Evolutionary conservation across 1,284 basidiomycete genomes (phyloP), one percentile per base, ranked within the genome.

Genomic region (Heliocybe sulcata): DNA sequence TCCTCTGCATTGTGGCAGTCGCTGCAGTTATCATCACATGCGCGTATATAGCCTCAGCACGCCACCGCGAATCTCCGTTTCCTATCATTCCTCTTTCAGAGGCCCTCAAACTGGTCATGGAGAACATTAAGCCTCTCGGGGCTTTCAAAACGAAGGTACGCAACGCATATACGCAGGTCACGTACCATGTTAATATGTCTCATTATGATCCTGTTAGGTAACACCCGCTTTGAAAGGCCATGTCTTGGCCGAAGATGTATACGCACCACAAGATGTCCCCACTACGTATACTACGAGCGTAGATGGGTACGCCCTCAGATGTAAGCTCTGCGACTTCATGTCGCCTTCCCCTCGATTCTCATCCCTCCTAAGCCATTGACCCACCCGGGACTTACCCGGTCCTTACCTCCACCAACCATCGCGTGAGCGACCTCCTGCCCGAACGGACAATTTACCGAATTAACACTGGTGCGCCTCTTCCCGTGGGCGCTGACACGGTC

Each of bases 261-360:
- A 74, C 54, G 84, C 90, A 1, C 69, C 79, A 0, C 72, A 79
- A 42, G 75, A 91, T 61, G 75, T 87, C 1, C 90, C 90, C 1
- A 64, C 68, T 11, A 77, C 77, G 0, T 69, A 74, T 2, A 92
- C 90, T 0, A 93, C 91, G 4, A 94, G 85, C 58, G 90, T 93
- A 10, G 92, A 94, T 65, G 93, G 92, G 1, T 95, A 95, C 65
- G 93, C 92, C 1, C 68, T 94, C 1, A 73, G 79, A 61, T 83
- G 87, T 89, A 64, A 57, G 80, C 56, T 11, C 57, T 22, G 11
- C 23, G 31, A 23, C 2, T 54, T 49, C 19, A 20, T 26, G 42
- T 49, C 27, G 20, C 53, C 16, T 54, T 53, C 35, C 20, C 3
- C 19, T 26, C 33, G 19, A 8, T 31, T 11, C 3, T n/a, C 19